These are phyloP conservation scores for Geosmithia morbida DNA, from an alignment of 2,329 filamentous ascomycete species.

Conservation along the genomic window DNA sequence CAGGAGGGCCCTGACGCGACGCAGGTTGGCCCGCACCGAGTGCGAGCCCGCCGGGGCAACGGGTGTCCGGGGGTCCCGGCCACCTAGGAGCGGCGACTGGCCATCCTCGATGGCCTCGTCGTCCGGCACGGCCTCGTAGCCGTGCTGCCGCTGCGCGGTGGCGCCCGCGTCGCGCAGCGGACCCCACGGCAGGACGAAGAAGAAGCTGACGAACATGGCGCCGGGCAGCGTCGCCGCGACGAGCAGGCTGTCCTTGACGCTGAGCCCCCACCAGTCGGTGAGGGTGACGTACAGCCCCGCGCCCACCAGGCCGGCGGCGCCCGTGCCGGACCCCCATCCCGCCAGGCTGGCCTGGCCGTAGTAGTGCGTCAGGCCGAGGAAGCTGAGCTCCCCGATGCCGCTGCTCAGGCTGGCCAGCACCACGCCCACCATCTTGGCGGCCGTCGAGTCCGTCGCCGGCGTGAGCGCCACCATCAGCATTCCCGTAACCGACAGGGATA, in stretches of 20 bases:
- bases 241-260: conserved; percentile 59
- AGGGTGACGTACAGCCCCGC: conserved; percentile 78
- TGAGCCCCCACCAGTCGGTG: conserved; percentile 66
- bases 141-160: conserved; percentile 16
- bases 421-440: conserved; percentile 68
- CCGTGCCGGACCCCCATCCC: conserved; percentile 85
- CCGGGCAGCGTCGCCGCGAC: conserved; percentile 65
- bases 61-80: conserved; percentile 5
- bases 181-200: conserved; percentile 58
- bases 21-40: conserved; percentile 36
- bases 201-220: conserved; percentile 79
- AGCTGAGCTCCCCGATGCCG: conserved; percentile 80
- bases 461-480: conserved; percentile 85
- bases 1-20: conserved; percentile 56
- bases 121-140: conserved; percentile 39
- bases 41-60: conserved; percentile 2
- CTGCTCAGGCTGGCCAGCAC: conserved; percentile 73
- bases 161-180: conserved; percentile 36
- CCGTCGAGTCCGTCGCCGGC: conserved; percentile 49
- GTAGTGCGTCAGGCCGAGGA: conserved; percentile 82
- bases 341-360: conserved; percentile 80
- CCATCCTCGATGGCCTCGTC: conserved; percentile 21
- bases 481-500: conserved; percentile 59
- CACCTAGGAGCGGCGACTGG: background rate
- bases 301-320: conserved; percentile 74